Evolutionary conservation across 768 basidiomycete genomes (phyloP), one percentile per base, ranked within the genome.

Genomic region (Boletus eberwhitei): DNA sequence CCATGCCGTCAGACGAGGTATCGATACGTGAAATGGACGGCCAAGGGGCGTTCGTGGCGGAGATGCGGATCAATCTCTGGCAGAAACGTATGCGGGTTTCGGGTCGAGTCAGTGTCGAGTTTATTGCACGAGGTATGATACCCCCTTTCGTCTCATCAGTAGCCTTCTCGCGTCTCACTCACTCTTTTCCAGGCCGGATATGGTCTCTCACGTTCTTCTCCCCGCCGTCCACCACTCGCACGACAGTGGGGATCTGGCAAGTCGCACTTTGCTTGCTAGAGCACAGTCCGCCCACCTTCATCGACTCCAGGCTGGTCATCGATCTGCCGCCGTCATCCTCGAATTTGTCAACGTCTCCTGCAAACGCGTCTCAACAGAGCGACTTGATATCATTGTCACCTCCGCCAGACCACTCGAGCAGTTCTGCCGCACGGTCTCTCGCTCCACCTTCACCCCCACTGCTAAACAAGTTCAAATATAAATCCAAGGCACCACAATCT

Each of bases 1-100:
- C 64, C 59, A 76, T 78, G 71, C 63, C 82, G 2, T 73, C 76
- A 4, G 87, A 89, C 59, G 75, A 78, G 16, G 71, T 87, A n/a
- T 66, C 68, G 5, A 79, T 88, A 19, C 75, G 78, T 39, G 81
- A 87, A 53, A 58, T 80, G 5, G 69, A 70, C 0, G 75, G 75
- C 0, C 77, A 80, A 43, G 80, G 79, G 0, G 73, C 78, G 0
- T 90, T 90, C 54, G 77, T 74, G 0, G 82, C 76, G 19, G 61
- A 68, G 6, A 57, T 67, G 19, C 49, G 71, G 21, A 73, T 85
- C 19, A 75, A 78, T 19, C 75, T 80, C 40, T 90, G 88, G 68
- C 85, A 86, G 66, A 84, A 82, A 60, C 76, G 88, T n/a, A 85
- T 90, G 86, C 74, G 81, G 24, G 78, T 87, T 14, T 76, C 80